Evolutionary conservation across 1,139 yeast species (phyloP).

Genomic region (Candida tunisiensis): DNA sequence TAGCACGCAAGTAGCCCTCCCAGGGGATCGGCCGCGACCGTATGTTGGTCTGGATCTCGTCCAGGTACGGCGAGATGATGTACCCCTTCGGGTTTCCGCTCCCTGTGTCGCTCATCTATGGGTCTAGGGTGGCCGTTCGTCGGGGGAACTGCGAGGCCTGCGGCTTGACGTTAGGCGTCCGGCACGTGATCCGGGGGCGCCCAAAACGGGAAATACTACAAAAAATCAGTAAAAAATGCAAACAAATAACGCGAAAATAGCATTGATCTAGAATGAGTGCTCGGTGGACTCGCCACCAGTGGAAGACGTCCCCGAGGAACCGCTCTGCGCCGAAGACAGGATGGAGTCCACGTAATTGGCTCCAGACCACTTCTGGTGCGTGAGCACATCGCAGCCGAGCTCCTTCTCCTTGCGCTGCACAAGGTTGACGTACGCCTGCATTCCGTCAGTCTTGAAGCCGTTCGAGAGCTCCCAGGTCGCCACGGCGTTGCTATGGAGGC

Average conservation of each 20-base stretch:
- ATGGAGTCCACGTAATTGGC: constrained; percentile 34
- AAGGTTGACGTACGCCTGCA: constrained; percentile 37
- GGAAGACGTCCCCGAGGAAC: constrained; percentile 29
- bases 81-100: no score
- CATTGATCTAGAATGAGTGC: constrained; percentile 9
- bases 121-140: no score
- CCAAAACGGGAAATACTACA: no score
- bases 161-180: no score
- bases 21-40: constrained; percentile 80
- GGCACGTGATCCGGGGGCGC: no score
- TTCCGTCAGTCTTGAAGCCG: constrained; percentile 31
- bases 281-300: constrained; percentile 34
- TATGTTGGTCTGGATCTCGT: constrained; percentile 58
- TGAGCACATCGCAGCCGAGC: constrained; percentile 31
- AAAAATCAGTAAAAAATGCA: no score
- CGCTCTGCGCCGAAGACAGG: constrained; percentile 27
- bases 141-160: no score
- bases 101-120: no score
- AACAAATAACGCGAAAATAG: no score
- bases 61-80: constrained; percentile 49
- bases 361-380: constrained; percentile 47
- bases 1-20: constrained; percentile 79
- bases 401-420: constrained; percentile 31
- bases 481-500: constrained; percentile 33
- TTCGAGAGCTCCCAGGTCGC: constrained; percentile 32